phyloP scores from a whole-genome alignment of 2,329 filamentous ascomycete species.

The Colletotrichum gloeosporioides region DNA sequence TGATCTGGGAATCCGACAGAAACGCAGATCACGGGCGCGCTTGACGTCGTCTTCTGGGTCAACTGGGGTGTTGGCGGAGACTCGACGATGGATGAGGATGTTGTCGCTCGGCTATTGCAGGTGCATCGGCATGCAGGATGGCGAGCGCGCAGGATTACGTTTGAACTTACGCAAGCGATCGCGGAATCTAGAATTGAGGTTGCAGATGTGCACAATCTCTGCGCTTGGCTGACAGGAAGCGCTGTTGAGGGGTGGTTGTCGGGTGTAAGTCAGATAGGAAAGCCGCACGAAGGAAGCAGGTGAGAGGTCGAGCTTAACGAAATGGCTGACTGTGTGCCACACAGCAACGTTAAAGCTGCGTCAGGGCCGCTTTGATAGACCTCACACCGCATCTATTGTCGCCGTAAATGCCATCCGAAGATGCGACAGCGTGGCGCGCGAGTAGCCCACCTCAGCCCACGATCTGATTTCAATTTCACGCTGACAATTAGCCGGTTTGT shows the following conservation, averaged over 20 bases:
- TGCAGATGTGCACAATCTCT: background rate
- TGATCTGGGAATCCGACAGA: background rate
- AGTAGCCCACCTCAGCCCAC: background rate
- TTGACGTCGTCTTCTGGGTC: background rate
- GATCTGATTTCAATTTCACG: background rate
- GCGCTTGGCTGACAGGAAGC: conserved; percentile 14
- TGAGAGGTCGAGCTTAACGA: background rate
- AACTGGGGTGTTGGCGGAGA: background rate
- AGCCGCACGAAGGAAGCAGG: background rate
- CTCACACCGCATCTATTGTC: background rate
- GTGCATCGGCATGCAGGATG: conserved; percentile 1
- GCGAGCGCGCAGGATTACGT: conserved; percentile 4
- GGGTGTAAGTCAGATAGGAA: conserved; percentile 12
- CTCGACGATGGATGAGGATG: background rate
- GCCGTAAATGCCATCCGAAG: background rate
- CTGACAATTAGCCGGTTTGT: background rate
- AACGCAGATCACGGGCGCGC: background rate
- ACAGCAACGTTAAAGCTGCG: background rate
- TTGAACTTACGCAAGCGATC: conserved; percentile 18
- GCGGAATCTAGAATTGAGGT: background rate
- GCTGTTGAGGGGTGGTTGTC: background rate
- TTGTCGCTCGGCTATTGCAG: conserved; percentile 15
- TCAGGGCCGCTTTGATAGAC: background rate
- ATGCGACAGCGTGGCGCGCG: background rate
- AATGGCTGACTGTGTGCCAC: background rate